These are phyloP conservation scores for Sporisorium reilianum DNA, from an alignment of 1,284 basidiomycete genomes.

Conservation along the genomic window DNA sequence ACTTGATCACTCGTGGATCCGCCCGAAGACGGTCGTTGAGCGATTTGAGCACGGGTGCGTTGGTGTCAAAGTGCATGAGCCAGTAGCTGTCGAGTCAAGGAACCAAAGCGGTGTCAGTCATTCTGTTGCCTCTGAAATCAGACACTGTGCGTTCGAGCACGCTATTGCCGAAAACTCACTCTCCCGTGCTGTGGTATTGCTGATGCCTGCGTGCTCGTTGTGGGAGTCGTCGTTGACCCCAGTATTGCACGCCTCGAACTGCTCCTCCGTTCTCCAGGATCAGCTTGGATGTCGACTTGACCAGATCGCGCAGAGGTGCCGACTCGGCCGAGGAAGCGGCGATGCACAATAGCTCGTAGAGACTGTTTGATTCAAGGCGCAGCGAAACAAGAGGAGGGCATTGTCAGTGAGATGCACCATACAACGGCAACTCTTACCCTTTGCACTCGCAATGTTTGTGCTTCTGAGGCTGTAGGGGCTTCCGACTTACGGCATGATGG, in stretches of 20 bases:
- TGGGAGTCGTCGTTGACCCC: constrained; percentile 80
- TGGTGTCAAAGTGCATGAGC: constrained; percentile 88
- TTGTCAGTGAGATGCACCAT: neutral
- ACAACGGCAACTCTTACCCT: too few relatives aligned
- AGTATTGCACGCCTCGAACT: constrained; percentile 81
- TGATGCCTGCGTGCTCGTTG: constrained; percentile 81
- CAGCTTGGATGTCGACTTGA: constrained; percentile 79
- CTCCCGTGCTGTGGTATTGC: constrained; percentile 77
- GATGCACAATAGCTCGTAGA: constrained; percentile 68
- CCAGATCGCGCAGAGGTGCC: constrained; percentile 79
- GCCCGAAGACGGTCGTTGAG: constrained; percentile 78
- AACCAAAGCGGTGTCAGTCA: neutral
- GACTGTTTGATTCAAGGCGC: constrained; percentile 35
- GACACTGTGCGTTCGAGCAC: neutral
- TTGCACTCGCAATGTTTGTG: too few relatives aligned
- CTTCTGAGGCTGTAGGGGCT: neutral
- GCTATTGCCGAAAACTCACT: constrained; percentile 75
- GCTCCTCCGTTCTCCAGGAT: constrained; percentile 83
- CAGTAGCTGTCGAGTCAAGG: constrained; percentile 77
- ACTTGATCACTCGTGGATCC: constrained; percentile 84
- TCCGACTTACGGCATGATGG: constrained; percentile 40
- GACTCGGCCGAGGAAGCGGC: constrained; percentile 65
- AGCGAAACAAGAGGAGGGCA: too few relatives aligned
- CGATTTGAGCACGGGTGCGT: constrained; percentile 77
- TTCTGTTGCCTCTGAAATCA: too few relatives aligned